These are phyloP conservation scores for Saccharomycopsis sp. DNA, from an alignment of 805 yeast species.

Conservation along the genomic window DNA sequence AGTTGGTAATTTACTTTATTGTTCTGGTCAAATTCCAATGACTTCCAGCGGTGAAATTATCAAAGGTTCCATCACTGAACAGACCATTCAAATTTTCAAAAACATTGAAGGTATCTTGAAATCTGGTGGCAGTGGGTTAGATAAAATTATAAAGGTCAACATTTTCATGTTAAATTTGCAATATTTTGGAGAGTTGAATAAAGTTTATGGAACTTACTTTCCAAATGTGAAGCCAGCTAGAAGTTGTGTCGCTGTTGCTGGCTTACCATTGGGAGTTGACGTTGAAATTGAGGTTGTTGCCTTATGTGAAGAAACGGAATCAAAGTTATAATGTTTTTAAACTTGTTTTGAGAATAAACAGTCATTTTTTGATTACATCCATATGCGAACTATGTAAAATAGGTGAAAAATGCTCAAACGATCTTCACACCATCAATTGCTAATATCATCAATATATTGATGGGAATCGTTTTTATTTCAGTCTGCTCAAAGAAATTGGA, in stretches of 20 bases:
- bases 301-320: slow-evolving; percentile 22
- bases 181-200: slow-evolving; percentile 75
- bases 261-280: slow-evolving; percentile 77
- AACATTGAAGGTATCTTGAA: slow-evolving; percentile 63
- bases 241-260: slow-evolving; percentile 91
- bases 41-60: slow-evolving; percentile 73
- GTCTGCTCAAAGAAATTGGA: too few species aligned
- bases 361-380: too few species aligned
- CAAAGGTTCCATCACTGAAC: slow-evolving; percentile 64
- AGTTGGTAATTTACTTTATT: slow-evolving; percentile 77
- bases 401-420: too few species aligned
- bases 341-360: too few species aligned
- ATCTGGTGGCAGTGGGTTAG: slow-evolving; percentile 76
- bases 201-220: slow-evolving; percentile 71
- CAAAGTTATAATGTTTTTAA: neutral
- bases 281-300: slow-evolving; percentile 92
- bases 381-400: too few species aligned
- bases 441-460: too few species aligned
- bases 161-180: slow-evolving; percentile 85
- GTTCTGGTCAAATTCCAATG: slow-evolving; percentile 92
- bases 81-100: slow-evolving; percentile 63
- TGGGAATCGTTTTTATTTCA: too few species aligned
- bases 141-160: slow-evolving; percentile 75
- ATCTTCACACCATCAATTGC: too few species aligned
- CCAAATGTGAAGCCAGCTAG: slow-evolving; percentile 83